A percentile compares a stretch with the other conserved stretches of the same genome.
These are phyloP conservation scores for Phyllosticta paracitricarpa DNA, from an alignment of 2,329 filamentous ascomycete species.

Conservation along the genomic window DNA sequence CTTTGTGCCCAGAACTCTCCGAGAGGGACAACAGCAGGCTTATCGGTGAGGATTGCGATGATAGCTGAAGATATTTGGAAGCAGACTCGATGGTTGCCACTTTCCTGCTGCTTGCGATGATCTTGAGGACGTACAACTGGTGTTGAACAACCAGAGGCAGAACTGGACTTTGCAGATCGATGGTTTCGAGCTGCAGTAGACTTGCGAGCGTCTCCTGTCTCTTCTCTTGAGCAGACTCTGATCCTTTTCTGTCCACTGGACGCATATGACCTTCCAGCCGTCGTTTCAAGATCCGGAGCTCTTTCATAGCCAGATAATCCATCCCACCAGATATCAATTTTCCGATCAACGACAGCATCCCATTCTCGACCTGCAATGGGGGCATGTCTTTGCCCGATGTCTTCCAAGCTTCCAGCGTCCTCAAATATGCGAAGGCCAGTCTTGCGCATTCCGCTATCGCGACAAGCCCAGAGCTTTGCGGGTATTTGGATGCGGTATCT, in stretches of 20 bases:
- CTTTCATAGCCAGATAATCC: constrained; percentile 58
- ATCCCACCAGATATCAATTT: constrained; percentile 56
- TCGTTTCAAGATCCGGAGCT: constrained; percentile 56
- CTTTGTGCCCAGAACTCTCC: constrained; percentile 35
- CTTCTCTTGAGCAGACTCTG: background rate
- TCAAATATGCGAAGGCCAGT: constrained; percentile 55
- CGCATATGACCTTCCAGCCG: constrained; percentile 41
- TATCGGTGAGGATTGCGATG: constrained; percentile 46
- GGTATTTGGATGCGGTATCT: constrained; percentile 9
- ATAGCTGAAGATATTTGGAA: constrained; percentile 45
- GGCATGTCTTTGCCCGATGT: constrained; percentile 46
- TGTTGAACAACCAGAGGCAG: constrained; percentile 48
- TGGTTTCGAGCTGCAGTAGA: constrained; percentile 51
- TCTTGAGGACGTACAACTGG: constrained; percentile 55
- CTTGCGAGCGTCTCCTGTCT: constrained; percentile 43
- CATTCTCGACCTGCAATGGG: constrained; percentile 60
- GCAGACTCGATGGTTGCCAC: constrained; percentile 49
- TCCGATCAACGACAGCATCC: constrained; percentile 58
- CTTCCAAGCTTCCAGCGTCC: constrained; percentile 44
- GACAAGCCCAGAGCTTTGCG: constrained; percentile 30
- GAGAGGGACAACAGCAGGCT: constrained; percentile 45
- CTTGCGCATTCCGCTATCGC: constrained; percentile 60
- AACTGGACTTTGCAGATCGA: constrained; percentile 22
- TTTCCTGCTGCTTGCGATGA: constrained; percentile 52
- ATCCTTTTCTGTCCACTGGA: constrained; percentile 21